Evolutionary conservation across 1,139 yeast genomes (phyloP), one percentile per base, ranked within the genome.

Genomic region (Zygosaccharomyces pseudobailii): DNA sequence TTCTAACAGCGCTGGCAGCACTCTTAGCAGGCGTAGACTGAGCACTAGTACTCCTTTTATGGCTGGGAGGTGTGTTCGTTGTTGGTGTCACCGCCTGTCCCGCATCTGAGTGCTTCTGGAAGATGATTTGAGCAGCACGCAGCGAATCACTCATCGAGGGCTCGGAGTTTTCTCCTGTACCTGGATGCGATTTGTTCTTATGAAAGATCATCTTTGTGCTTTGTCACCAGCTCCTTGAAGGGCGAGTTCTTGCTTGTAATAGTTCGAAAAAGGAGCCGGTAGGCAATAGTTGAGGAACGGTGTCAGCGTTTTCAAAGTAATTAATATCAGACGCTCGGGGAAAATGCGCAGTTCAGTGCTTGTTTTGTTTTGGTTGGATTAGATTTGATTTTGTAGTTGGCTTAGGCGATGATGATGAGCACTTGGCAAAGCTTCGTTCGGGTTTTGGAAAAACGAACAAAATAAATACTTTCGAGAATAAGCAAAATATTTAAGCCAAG

Each of bases 41-140:
- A 1, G 34, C 22, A 17, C 34, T 38, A 10, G 34, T 32, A 28
- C 23, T 22, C 25, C 41, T 21, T 10, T 28, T 30, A 23, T 38
- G 30, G 24, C 5, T 6, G 27, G 22, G 20, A 30, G 13, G 33
- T 4, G 33, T 3, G 13, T 19, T n/a, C 7, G 22, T 27, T 21
- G 32, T 6, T 24, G 22, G 20, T 24, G 21, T 27, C 34, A 17
- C 32, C 6, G 33, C 33, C 33, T 9, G 13, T 30, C 19, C 27
- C 13, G 25, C 30, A 21, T 40, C 50, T 17, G 52, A 34, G 40
- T 54, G 57, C 28, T 50, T 52, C 25, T 53, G 54, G 32, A 54
- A 54, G 23, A 54, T 54, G 8, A 52, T 49, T 25, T 53, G 55
- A 2, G 57, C 57, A 25, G 57, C 57, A 31, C 48, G 48, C 36